A percentile compares a stretch with the other conserved stretches of the same genome.
phyloP scores from a whole-genome alignment of 306 rosid species.

The Delonix regia region DNA sequence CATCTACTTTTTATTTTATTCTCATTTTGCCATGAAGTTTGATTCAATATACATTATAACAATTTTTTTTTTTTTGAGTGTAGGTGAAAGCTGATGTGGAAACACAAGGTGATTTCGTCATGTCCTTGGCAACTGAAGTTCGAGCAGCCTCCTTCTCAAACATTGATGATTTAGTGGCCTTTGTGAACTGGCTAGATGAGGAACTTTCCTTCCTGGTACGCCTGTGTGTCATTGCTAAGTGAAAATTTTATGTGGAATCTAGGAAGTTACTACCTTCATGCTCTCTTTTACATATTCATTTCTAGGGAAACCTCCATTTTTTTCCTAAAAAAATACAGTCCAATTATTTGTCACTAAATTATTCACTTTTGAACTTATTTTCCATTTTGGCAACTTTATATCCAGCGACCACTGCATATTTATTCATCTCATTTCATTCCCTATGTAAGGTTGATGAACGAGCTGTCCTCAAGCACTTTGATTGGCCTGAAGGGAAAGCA shows the following conservation, averaged over 20 bases:
- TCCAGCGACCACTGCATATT: conserved; percentile 1
- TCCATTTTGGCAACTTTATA: conserved; percentile 4
- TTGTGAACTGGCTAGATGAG: conserved; percentile 98
- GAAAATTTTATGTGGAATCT: conserved; percentile 19
- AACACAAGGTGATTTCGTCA: conserved; percentile 93
- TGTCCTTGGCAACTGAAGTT: conserved; percentile 92
- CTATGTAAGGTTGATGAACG: conserved; percentile 84
- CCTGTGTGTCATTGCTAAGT: conserved; percentile 15
- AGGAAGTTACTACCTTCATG: conserved; percentile 9
- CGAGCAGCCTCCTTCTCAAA: conserved; percentile 82
- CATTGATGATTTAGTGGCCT: conserved; percentile 77
- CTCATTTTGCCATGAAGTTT: not conserved
- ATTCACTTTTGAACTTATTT: conserved; percentile 14
- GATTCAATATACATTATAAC: conserved; percentile 14
- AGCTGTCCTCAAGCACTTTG: conserved; percentile 98
- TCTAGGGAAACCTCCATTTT: conserved; percentile 1
- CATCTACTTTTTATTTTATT: conserved; percentile 22
- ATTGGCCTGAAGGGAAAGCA: conserved; percentile 99
- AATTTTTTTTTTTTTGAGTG: not conserved
- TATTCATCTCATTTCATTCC: conserved; percentile 31
- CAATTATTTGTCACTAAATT: not conserved
- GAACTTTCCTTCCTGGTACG: conserved; percentile 59
- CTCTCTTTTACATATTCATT: not conserved
- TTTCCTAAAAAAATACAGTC: not conserved
- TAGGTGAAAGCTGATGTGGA: conserved; percentile 94